Percentiles rank a stretch among this genome's conserved stretches.
Conservation (phyloP, 1,284 basidiomycete species). For the Sanghuangporus weigelae region DNA sequence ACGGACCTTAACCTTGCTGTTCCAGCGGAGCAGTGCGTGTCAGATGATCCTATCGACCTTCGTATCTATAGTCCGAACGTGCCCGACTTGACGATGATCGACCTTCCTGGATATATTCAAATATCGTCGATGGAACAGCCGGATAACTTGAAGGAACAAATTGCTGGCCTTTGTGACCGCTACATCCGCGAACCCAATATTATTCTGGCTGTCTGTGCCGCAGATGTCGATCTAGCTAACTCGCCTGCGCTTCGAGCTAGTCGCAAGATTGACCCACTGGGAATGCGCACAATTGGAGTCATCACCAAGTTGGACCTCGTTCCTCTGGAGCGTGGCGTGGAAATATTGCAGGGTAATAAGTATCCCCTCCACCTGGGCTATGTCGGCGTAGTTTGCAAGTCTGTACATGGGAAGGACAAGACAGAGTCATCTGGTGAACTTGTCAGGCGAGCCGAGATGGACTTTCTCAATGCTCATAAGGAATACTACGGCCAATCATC, state of each 20-base stretch:
- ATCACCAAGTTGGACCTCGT: slow-evolving; percentile 99
- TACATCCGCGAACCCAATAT: slow-evolving; percentile 99
- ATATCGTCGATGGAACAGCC: slow-evolving; percentile 95
- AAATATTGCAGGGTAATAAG: slow-evolving; percentile 83
- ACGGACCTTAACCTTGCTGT: slow-evolving; percentile 96
- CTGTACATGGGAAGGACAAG: slow-evolving; percentile 42
- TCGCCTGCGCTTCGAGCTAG: slow-evolving; percentile 93
- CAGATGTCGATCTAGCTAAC: slow-evolving; percentile 98
- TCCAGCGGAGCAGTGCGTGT: slow-evolving; percentile 83
- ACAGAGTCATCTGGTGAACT: slow-evolving; percentile 45
- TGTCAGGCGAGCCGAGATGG: slow-evolving; percentile 68
- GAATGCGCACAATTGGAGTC: slow-evolving; percentile 93
- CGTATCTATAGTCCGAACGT: slow-evolving; percentile 95
- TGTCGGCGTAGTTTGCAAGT: slow-evolving; percentile 94
- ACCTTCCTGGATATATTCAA: slow-evolving; percentile 97
- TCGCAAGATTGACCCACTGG: slow-evolving; percentile 90
- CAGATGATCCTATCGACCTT: slow-evolving; percentile 93
- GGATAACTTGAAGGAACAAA: slow-evolving; percentile 91
- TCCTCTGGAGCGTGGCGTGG: slow-evolving; percentile 74
- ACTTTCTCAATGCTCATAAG: slow-evolving; percentile 72
- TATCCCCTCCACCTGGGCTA: slow-evolving; percentile 98
- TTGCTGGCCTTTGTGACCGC: slow-evolving; percentile 84
- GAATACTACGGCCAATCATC: slow-evolving; percentile 70
- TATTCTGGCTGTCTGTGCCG: slow-evolving; percentile 95
- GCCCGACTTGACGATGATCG: slow-evolving; percentile 95